Evolutionary conservation across 139 green algal species (phyloP), one percentile per base, ranked within the genome.

Genomic region (Coelastrella sp.): DNA sequence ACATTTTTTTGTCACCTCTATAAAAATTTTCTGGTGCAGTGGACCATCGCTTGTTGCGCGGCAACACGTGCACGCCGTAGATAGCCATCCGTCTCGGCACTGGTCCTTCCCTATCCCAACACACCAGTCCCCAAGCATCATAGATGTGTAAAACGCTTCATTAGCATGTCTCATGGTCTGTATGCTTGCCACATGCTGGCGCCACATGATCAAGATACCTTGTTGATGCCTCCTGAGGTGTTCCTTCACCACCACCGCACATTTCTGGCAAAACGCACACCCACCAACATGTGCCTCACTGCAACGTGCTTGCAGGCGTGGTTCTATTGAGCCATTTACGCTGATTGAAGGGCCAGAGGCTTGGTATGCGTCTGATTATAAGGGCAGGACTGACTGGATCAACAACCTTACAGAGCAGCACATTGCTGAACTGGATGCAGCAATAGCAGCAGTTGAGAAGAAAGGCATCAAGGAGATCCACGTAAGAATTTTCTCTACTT

Each of bases 281-380:
- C 15, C 8, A 41, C 69, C 40, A 78, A n/a, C n/a, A n/a, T n/a
- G n/a, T n/a, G n/a, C n/a, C n/a, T n/a, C n/a, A n/a, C n/a, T n/a
- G n/a, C n/a, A n/a, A n/a, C n/a, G n/a, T n/a, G n/a, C n/a, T n/a
- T 71, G 38, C 82, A 90, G 89, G 59, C 76, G 86, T 30, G 89
- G 86, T 32, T 48, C 32, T 8, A 67, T 90, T 13, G 79, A 84
- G 73, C 89, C 85, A 4, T 91, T 79, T 73, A 93, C 85, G 6
- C 40, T 88, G 2, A 77, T 93, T 19, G 87, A 91, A 2, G 85
- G 85, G 25, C 83, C 85, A 7, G 79, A 86, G 19, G 89, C 87
- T 3, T 93, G 89, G 89, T 64, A 64, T 0, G 79, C 73, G 30
- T n/a, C 57, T 25, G 87, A 92, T 51, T 89, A 83, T 40, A 13